Percentiles rank a stretch among this genome's conserved stretches.
phyloP scores from a whole-genome alignment of 768 basidiomycete species.

The Cystobasidium ongulense region DNA sequence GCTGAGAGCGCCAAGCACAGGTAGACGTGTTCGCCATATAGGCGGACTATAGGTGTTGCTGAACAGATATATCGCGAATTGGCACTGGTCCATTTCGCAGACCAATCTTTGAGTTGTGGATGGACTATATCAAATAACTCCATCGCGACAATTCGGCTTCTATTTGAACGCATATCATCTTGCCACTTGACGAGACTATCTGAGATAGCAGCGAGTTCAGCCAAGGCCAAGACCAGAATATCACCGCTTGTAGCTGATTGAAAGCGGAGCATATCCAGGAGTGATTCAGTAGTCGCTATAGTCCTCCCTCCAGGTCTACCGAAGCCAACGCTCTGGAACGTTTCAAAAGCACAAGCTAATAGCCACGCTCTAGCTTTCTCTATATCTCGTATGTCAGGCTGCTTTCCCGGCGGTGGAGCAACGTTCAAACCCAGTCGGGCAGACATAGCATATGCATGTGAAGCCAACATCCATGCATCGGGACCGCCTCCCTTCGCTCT shows the following conservation, averaged over 20 bases:
- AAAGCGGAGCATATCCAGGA: background rate
- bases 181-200: background rate
- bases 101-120: background rate
- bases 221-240: background rate
- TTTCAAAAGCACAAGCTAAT: background rate
- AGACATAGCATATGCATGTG: constrained; percentile 3
- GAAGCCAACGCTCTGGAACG: constrained; percentile 4
- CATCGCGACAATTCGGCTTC: background rate
- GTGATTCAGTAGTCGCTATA: background rate
- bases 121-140: background rate
- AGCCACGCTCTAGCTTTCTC: background rate
- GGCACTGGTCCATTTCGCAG: background rate
- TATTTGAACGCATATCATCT: background rate
- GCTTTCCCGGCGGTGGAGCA: background rate
- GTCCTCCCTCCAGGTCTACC: background rate
- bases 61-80: constrained; percentile 4
- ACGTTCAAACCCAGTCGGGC: background rate
- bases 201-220: background rate
- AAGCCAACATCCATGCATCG: background rate
- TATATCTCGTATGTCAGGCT: background rate
- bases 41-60: background rate
- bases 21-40: background rate
- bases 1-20: background rate
- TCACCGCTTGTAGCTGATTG: background rate
- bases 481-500: background rate